phyloP scores from a whole-genome alignment of 768 basidiomycete species.

The Lactifluus piperatus region DNA sequence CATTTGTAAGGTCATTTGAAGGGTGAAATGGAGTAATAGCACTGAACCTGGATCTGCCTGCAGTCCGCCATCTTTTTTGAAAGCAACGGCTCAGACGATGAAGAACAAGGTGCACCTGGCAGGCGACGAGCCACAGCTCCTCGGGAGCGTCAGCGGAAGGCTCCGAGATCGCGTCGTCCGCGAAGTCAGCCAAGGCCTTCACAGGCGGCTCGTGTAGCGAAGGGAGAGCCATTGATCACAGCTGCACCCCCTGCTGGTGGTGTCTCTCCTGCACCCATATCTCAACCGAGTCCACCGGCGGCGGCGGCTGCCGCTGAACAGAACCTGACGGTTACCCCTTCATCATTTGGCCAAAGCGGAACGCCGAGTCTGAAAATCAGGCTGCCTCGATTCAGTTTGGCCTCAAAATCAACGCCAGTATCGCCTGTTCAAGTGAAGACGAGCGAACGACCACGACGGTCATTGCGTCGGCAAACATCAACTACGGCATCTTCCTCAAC shows the following conservation, averaged over 20 bases:
- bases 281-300: neutral
- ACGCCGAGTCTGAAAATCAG: constrained; percentile 16
- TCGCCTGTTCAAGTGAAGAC: constrained; percentile 9
- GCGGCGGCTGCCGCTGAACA: neutral
- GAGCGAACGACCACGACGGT: constrained; percentile 13
- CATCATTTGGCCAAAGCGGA: neutral
- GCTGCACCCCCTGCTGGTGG: neutral
- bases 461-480: constrained; percentile 15
- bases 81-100: constrained; percentile 14
- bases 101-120: constrained; percentile 1
- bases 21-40: neutral
- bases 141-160: constrained; percentile 13
- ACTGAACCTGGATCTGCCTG: neutral
- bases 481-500: constrained; percentile 17
- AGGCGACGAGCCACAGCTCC: neutral
- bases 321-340: constrained; percentile 5
- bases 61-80: constrained; percentile 9
- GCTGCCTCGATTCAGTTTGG: constrained; percentile 13
- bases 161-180: constrained; percentile 3
- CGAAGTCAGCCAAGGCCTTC: constrained; percentile 7
- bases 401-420: constrained; percentile 4
- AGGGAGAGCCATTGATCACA: neutral
- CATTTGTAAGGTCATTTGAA: constrained; percentile 10
- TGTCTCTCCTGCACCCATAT: neutral
- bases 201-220: neutral